A percentile compares a stretch with the other conserved stretches of the same genome.
These are phyloP conservation scores for Aureobasidium sp. DNA, from an alignment of 2,329 filamentous ascomycete species.

Conservation along the genomic window DNA sequence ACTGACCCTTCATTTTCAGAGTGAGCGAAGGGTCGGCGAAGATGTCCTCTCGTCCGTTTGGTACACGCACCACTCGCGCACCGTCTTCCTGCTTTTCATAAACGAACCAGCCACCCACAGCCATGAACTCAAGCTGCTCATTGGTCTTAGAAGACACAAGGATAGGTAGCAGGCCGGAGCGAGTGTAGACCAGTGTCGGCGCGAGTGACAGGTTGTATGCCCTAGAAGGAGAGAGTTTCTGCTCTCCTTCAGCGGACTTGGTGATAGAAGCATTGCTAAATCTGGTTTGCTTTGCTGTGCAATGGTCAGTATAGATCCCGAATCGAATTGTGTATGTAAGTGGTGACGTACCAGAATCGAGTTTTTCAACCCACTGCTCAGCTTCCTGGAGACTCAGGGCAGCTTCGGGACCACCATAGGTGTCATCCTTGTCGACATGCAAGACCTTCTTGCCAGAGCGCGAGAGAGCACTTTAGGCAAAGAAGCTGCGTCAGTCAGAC, in stretches of 20 bases:
- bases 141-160: slow-evolving; percentile 87
- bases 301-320: neutral
- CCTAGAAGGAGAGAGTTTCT: slow-evolving; percentile 54
- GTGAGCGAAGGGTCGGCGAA: slow-evolving; percentile 73
- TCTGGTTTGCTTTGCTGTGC: slow-evolving; percentile 16
- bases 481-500: slow-evolving; percentile 65
- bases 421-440: slow-evolving; percentile 79
- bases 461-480: slow-evolving; percentile 70
- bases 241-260: slow-evolving; percentile 25
- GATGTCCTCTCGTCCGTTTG: slow-evolving; percentile 84
- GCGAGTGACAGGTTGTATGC: slow-evolving; percentile 78
- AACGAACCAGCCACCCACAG: slow-evolving; percentile 89
- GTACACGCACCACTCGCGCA: slow-evolving; percentile 58
- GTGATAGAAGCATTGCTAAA: slow-evolving; percentile 31
- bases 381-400: slow-evolving; percentile 78
- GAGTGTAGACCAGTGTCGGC: slow-evolving; percentile 79
- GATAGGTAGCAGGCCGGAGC: slow-evolving; percentile 67
- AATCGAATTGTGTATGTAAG: neutral
- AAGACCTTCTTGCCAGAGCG: slow-evolving; percentile 86
- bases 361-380: slow-evolving; percentile 60
- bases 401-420: slow-evolving; percentile 82
- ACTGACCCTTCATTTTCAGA: slow-evolving; percentile 69
- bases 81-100: slow-evolving; percentile 37
- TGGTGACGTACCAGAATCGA: slow-evolving; percentile 21
- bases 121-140: slow-evolving; percentile 84